These are phyloP conservation scores for Blastobotrys petasosporus DNA, from an alignment of 1,139 yeast genomes.

Conservation along the genomic window DNA sequence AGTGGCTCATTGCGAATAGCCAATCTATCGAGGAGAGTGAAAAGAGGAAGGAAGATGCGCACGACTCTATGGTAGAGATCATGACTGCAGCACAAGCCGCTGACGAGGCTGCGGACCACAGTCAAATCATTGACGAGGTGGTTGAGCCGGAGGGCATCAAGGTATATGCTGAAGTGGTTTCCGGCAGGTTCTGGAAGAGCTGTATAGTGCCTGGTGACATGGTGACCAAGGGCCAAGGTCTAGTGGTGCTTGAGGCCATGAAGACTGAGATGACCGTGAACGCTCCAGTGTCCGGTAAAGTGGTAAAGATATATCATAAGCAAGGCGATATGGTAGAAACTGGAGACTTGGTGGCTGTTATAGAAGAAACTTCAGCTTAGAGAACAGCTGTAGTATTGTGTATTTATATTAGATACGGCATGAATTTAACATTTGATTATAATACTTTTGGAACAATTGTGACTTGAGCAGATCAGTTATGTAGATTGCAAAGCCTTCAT, in stretches of 20 bases:
- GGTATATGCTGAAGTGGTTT: constrained; percentile 79
- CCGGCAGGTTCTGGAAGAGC: constrained; percentile 96
- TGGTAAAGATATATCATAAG: constrained; percentile 65
- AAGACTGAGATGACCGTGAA: constrained; percentile 91
- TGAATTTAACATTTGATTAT: background rate
- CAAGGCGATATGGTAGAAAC: constrained; percentile 97
- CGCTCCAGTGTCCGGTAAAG: constrained; percentile 70
- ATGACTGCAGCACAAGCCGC: constrained; percentile 6
- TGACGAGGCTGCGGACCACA: background rate
- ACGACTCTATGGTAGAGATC: constrained; percentile 38
- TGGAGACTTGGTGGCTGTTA: constrained; percentile 85
- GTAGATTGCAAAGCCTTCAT: background rate
- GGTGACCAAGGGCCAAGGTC: constrained; percentile 69
- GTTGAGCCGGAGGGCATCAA: constrained; percentile 61
- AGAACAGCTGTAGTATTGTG: too few species aligned
- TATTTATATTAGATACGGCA: too few species aligned
- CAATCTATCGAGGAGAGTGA: constrained; percentile 69
- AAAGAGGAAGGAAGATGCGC: constrained; percentile 67
- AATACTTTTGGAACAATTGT: background rate
- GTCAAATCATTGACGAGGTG: constrained; percentile 28
- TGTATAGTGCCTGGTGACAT: constrained; percentile 73
- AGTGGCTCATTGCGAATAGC: constrained; percentile 70
- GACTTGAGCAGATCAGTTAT: background rate
- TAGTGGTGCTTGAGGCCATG: constrained; percentile 94
- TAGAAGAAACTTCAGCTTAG: constrained; percentile 4